Evolutionary conservation across 1,139 yeast species (phyloP).

Genomic region (Blastobotrys elegans): DNA sequence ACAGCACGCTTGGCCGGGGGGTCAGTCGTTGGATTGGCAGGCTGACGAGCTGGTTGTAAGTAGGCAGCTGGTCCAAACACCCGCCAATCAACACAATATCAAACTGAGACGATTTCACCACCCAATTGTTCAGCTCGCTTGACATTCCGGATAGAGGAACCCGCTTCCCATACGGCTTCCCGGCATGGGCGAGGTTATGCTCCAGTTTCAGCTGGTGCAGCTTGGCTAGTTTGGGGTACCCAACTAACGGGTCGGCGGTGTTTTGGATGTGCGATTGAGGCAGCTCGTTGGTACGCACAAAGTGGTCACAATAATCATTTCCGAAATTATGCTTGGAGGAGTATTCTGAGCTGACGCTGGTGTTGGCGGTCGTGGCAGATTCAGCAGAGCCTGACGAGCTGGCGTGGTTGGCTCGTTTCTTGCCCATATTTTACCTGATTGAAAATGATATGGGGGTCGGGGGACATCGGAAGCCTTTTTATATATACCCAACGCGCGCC

Average conservation of each 20-base stretch:
- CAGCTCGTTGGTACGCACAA: constrained; percentile 52
- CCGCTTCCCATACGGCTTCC: constrained; percentile 62
- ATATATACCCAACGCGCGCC: too few relatives aligned
- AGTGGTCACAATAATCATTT: constrained; percentile 71
- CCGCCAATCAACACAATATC: constrained; percentile 94
- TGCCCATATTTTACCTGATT: too few relatives aligned
- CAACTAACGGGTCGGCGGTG: constrained; percentile 59
- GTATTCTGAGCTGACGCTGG: background rate
- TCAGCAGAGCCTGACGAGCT: background rate
- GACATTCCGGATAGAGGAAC: constrained; percentile 46
- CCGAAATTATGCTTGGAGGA: constrained; percentile 29
- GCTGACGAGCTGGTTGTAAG: constrained; percentile 52
- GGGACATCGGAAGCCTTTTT: too few relatives aligned
- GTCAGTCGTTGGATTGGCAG: constrained; percentile 71
- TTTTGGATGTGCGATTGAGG: constrained; percentile 68
- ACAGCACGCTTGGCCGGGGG: constrained; percentile 79
- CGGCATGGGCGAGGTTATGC: constrained; percentile 48
- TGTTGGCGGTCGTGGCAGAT: background rate
- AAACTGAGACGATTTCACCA: constrained; percentile 52
- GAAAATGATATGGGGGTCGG: too few relatives aligned
- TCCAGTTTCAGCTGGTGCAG: constrained; percentile 56
- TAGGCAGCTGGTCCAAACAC: constrained; percentile 58
- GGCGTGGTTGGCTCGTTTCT: background rate
- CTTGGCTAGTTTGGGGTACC: constrained; percentile 77
- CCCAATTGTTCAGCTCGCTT: constrained; percentile 55